phyloP scores from a whole-genome alignment of 179 eudicot genomes.

The Vitellaria paradoxa region DNA sequence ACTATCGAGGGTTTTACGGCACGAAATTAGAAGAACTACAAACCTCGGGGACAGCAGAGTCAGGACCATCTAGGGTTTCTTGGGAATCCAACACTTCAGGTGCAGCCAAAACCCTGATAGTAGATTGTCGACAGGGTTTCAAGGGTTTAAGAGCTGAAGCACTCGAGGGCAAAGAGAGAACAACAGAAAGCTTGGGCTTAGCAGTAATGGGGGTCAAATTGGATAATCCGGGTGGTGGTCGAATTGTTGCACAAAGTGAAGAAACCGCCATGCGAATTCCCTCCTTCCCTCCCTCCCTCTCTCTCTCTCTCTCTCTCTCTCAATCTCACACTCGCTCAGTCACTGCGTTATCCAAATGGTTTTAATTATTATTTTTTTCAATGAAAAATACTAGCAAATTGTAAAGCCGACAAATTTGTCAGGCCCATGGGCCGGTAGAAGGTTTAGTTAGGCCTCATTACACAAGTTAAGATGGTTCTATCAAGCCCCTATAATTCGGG shows the following conservation, averaged over 20 bases:
- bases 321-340: too few relatives aligned
- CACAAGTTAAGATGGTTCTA: too few relatives aligned
- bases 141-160: not conserved
- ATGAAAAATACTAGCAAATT: too few relatives aligned
- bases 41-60: slow-evolving; percentile 31
- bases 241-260: slow-evolving; percentile 41
- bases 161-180: slow-evolving; percentile 31
- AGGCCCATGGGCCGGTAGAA: too few relatives aligned
- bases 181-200: slow-evolving; percentile 33
- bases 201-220: slow-evolving; percentile 38
- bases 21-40: not conserved
- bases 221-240: slow-evolving; percentile 29
- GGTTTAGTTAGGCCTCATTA: too few relatives aligned
- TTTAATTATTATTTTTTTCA: too few relatives aligned
- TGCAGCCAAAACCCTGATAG: slow-evolving; percentile 28
- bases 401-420: too few relatives aligned
- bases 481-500: too few relatives aligned
- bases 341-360: too few relatives aligned
- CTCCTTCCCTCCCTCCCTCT: not conserved
- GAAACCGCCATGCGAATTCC: slow-evolving; percentile 54
- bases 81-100: slow-evolving; percentile 33
- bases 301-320: too few relatives aligned
- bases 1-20: not conserved
- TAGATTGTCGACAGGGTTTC: not conserved
- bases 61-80: slow-evolving; percentile 18